These are phyloP conservation scores for Lippia alba DNA, from an alignment of 305 asterid species.

Conservation along the genomic window DNA sequence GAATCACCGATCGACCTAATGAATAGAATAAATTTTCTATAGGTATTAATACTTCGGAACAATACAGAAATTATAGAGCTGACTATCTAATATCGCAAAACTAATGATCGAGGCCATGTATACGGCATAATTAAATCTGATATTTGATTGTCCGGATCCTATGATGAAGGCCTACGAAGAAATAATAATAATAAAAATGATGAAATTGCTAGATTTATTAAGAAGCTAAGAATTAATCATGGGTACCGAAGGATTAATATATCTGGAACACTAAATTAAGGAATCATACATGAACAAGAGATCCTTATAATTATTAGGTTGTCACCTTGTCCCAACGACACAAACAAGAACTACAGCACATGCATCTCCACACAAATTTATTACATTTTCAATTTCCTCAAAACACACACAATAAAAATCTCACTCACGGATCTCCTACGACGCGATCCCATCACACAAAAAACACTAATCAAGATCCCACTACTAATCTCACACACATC, in stretches of 20 bases:
- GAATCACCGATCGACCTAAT: no score
- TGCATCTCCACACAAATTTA: conserved; percentile 29
- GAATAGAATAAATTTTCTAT: no score
- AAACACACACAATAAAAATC: conserved; percentile 23
- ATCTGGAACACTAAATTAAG: not conserved
- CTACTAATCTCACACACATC: not conserved
- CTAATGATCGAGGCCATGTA: no score
- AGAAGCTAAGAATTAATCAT: not conserved
- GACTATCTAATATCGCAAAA: no score
- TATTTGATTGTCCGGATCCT: no score
- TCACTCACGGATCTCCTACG: conserved; percentile 33
- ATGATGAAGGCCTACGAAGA: no score
- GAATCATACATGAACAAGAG: conserved; percentile 19
- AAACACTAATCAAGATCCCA: not conserved
- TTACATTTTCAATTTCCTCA: conserved; percentile 11
- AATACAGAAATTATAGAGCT: no score
- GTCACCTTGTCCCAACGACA: conserved; percentile 30
- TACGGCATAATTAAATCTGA: no score
- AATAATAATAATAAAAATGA: no score
- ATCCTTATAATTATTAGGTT: conserved; percentile 28
- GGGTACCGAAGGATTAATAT: no score
- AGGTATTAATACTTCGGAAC: no score
- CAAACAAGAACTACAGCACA: not conserved
- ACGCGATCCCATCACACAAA: conserved; percentile 27
- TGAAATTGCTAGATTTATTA: no score